A percentile compares a stretch with the other conserved stretches of the same genome.
Evolutionary conservation across 192 early-diverging fungal species (phyloP).

Genomic region (Podila epicladia): DNA sequence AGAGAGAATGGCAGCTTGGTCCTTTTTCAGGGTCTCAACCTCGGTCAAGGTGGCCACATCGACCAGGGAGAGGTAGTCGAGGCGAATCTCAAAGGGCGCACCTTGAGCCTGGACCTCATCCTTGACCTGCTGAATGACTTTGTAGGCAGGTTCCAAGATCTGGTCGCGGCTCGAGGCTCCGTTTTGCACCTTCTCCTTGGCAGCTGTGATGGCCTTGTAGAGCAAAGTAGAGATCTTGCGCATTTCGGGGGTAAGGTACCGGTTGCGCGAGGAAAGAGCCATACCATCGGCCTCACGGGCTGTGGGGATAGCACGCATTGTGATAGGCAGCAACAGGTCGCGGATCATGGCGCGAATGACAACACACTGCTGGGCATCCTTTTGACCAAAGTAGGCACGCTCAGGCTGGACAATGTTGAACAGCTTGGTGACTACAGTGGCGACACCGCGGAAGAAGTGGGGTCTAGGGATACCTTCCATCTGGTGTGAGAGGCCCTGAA

Average conservation of each 20-base stretch:
- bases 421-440: conserved; percentile 94
- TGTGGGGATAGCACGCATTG: conserved; percentile 78
- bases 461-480: conserved; percentile 94
- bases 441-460: conserved; percentile 97
- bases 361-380: conserved; percentile 95
- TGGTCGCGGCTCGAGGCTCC: conserved; percentile 48
- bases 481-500: conserved; percentile 88
- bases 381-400: conserved; percentile 93
- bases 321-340: conserved; percentile 85
- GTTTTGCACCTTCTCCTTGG: conserved; percentile 57
- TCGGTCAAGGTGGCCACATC: conserved; percentile 75
- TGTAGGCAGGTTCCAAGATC: conserved; percentile 59
- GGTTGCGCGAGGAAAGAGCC: conserved; percentile 92
- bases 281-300: conserved; percentile 84
- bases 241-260: conserved; percentile 80
- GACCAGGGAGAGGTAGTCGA: conserved; percentile 90
- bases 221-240: conserved; percentile 76
- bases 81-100: conserved; percentile 60
- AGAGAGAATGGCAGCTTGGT: conserved; percentile 78
- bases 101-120: conserved; percentile 50
- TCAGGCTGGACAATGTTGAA: conserved; percentile 91
- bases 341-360: conserved; percentile 81
- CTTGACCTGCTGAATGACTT: conserved; percentile 58
- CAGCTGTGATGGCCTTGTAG: conserved; percentile 69
- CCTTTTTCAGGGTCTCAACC: conserved; percentile 57